A percentile compares a stretch with the other conserved stretches of the same genome.
Conservation (phyloP, 2,329 filamentous ascomycete species). For the Sphaerulina vaccinii region DNA sequence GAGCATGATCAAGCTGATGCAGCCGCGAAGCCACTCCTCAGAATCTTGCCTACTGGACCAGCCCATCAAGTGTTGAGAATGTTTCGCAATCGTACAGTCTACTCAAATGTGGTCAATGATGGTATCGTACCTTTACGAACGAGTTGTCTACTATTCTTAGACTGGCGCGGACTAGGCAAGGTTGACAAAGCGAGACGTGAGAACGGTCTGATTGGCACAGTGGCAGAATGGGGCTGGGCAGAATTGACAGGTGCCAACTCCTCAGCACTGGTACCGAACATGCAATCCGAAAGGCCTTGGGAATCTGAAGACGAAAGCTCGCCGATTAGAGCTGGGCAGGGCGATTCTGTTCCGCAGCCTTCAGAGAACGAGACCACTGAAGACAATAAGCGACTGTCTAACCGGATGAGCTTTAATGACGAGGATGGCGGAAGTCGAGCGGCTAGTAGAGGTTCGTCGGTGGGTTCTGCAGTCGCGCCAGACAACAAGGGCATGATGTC, state of each 20-base stretch:
- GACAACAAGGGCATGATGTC: constrained; percentile 42
- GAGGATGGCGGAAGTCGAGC: constrained; percentile 39
- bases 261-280: constrained; percentile 50
- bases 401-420: constrained; percentile 44
- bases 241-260: constrained; percentile 74
- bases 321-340: constrained; percentile 30
- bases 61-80: constrained; percentile 83
- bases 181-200: constrained; percentile 93
- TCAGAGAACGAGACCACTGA: constrained; percentile 63
- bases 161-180: constrained; percentile 90
- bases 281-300: constrained; percentile 23
- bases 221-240: constrained; percentile 92
- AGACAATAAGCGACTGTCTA: constrained; percentile 46
- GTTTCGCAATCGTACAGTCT: constrained; percentile 87
- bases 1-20: constrained; percentile 59
- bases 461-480: neutral
- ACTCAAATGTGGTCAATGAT: constrained; percentile 97
- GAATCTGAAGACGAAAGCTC: constrained; percentile 31
- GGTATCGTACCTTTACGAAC: constrained; percentile 93
- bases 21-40: constrained; percentile 81
- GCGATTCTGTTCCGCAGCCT: constrained; percentile 64
- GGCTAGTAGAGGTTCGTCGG: constrained; percentile 15
- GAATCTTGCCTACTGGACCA: constrained; percentile 86
- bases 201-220: constrained; percentile 86
- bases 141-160: constrained; percentile 91